Evolutionary conservation across 139 green algal species (phyloP).

Genomic region (Volvox africanus): DNA sequence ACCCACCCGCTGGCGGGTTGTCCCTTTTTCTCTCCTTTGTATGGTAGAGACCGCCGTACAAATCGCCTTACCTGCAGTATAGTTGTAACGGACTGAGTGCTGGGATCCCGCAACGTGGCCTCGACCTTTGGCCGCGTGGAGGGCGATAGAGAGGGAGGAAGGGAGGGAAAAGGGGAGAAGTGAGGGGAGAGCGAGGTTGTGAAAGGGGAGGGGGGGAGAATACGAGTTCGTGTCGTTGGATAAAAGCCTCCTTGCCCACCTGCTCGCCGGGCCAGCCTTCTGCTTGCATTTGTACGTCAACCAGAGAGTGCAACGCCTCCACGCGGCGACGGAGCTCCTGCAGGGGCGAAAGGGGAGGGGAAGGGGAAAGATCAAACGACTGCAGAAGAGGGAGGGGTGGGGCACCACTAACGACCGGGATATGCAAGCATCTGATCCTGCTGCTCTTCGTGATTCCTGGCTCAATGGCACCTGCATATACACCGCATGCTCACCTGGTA

Average conservation of each 20-base stretch:
- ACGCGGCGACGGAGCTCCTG: constrained; percentile 47
- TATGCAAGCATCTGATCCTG: no score
- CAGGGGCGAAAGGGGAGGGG: neutral
- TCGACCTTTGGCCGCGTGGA: constrained; percentile 21
- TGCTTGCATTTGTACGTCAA: constrained; percentile 61
- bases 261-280: constrained; percentile 56
- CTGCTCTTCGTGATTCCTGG: no score
- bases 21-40: no score
- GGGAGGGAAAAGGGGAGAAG: neutral
- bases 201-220: neutral
- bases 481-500: constrained; percentile 29
- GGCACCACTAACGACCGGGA: neutral
- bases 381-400: neutral
- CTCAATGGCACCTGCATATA: no score
- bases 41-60: neutral
- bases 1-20: no score
- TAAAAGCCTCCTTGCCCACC: no score
- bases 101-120: constrained; percentile 19
- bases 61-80: constrained; percentile 51
- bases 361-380: neutral
- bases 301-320: constrained; percentile 56
- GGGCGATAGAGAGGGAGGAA: neutral
- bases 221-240: no score
- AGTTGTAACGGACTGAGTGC: constrained; percentile 18
- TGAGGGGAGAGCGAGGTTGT: neutral